Conservation (phyloP, 75 land plant species). For the Isoetes taiwanensis region DNA sequence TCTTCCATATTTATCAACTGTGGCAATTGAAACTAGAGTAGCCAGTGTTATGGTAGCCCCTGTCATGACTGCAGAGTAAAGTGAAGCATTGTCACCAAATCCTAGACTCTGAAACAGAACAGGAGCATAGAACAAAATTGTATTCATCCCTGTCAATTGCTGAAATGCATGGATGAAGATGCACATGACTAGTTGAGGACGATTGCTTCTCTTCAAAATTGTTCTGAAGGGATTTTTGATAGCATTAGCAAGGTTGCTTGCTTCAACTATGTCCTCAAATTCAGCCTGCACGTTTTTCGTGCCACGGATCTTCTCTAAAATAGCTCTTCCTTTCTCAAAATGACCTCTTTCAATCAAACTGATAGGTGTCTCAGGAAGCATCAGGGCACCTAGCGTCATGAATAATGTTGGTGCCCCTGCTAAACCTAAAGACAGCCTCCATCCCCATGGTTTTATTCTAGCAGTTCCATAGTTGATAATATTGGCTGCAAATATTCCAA, state of each 20-base stretch:
- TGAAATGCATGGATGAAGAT: not conserved
- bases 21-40: conserved; percentile 26
- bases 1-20: conserved; percentile 36
- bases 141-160: not conserved
- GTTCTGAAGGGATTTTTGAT: not conserved
- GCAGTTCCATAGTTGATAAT: not conserved
- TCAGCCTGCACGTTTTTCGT: not conserved
- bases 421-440: not conserved
- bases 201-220: not conserved
- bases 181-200: not conserved
- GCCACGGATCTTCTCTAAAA: not conserved
- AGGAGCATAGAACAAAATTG: not conserved
- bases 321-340: not conserved
- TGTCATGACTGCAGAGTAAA: conserved; percentile 14
- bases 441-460: not conserved
- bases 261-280: not conserved
- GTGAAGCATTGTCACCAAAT: not conserved
- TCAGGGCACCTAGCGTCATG: not conserved
- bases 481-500: conserved; percentile 1
- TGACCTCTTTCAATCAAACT: not conserved
- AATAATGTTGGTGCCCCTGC: not conserved
- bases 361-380: not conserved
- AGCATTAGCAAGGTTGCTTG: not conserved
- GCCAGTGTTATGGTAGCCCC: conserved; percentile 20
- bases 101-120: not conserved